Conservation (phyloP, 345 rosid species). For the Combretum micranthum region DNA sequence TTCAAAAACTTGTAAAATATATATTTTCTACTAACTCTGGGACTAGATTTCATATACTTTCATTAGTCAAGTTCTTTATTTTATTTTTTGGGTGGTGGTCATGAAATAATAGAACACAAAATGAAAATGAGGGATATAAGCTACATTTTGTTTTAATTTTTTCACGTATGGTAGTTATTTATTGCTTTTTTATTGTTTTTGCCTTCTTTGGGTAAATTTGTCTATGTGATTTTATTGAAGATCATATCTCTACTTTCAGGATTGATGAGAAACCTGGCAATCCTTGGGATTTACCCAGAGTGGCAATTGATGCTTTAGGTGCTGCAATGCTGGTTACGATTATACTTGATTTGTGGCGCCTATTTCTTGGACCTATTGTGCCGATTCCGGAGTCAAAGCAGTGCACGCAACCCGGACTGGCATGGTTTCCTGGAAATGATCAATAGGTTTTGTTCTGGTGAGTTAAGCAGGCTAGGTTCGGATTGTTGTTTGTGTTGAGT, state of each 20-base stretch:
- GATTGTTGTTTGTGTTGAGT: no score
- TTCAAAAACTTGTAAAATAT: no score
- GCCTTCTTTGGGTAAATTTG: not conserved
- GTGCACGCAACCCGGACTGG: conserved; percentile 70
- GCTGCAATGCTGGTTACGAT: conserved; percentile 97
- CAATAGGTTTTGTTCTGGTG: no score
- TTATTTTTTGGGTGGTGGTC: no score
- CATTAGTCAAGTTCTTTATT: no score
- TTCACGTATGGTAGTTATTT: not conserved
- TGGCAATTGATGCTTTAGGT: conserved; percentile 85
- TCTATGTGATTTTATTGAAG: not conserved
- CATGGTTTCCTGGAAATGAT: conserved; percentile 57
- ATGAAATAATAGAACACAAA: no score
- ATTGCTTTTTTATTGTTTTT: not conserved
- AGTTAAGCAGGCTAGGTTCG: no score
- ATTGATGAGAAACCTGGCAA: conserved; percentile 85
- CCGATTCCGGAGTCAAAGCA: conserved; percentile 39
- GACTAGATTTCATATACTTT: no score
- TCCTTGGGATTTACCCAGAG: conserved; percentile 73
- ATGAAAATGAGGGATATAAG: no score
- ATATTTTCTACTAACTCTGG: no score
- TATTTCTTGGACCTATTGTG: conserved; percentile 87
- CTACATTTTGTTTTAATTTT: no score
- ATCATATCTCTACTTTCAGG: conserved; percentile 28
- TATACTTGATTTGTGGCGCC: conserved; percentile 90